Percentiles rank a stretch among this genome's conserved stretches.
phyloP scores from a whole-genome alignment of 345 rosid species.

The Acer yangbiense region DNA sequence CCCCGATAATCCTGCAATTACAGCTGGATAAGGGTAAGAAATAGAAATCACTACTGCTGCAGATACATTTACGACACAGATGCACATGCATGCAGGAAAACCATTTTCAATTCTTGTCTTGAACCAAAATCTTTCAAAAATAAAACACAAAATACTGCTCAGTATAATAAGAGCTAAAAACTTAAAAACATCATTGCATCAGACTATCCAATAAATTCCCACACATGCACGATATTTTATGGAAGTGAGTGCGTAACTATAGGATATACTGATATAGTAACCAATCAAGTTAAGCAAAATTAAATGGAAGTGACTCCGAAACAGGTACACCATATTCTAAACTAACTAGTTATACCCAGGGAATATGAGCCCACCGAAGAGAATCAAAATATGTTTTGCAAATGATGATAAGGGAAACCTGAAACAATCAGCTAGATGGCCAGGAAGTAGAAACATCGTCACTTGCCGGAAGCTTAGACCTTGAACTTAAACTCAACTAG shows the following conservation, averaged over 20 bases:
- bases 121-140: not conserved
- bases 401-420: slow-evolving; percentile 47
- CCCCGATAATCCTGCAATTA: slow-evolving; percentile 59
- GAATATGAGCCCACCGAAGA: slow-evolving; percentile 22
- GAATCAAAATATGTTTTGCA: slow-evolving; percentile 22
- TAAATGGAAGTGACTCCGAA: not conserved
- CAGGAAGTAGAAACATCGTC: slow-evolving; percentile 53
- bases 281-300: not conserved
- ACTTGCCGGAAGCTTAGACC: slow-evolving; percentile 46
- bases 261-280: not conserved
- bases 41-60: not conserved
- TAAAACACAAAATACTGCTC: not conserved
- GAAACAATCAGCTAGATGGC: slow-evolving; percentile 52
- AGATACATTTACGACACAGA: not conserved
- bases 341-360: slow-evolving; percentile 12
- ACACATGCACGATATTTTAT: not conserved
- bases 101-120: not conserved
- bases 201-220: not conserved
- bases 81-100: not conserved
- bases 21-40: slow-evolving; percentile 5
- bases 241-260: not conserved
- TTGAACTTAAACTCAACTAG: slow-evolving; percentile 42
- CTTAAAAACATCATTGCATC: not conserved
- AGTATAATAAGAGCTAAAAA: not conserved
- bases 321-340: slow-evolving; percentile 8